These are phyloP conservation scores for Eucalyptus tenuipes DNA, from an alignment of 345 rosid genomes.

Conservation along the genomic window DNA sequence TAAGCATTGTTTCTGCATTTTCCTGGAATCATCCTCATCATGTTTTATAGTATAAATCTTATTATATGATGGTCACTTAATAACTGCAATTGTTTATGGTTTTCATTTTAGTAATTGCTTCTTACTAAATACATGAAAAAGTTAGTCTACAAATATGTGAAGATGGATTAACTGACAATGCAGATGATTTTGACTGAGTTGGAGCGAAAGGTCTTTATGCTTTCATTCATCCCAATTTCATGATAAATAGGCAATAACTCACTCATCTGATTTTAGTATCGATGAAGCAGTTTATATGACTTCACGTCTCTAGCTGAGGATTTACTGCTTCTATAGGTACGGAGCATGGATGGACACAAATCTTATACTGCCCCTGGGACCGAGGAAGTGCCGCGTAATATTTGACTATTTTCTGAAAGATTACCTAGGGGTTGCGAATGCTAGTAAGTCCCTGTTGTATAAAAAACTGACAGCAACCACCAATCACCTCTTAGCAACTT, in stretches of 20 bases:
- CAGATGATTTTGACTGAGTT: slow-evolving; percentile 35
- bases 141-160: slow-evolving; percentile 80
- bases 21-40: neutral
- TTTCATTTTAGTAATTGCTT: neutral
- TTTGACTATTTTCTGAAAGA: slow-evolving; percentile 81
- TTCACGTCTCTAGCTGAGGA: neutral
- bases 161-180: slow-evolving; percentile 25
- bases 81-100: neutral
- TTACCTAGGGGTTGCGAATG: slow-evolving; percentile 28
- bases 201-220: slow-evolving; percentile 73
- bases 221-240: slow-evolving; percentile 81
- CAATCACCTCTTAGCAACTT: neutral
- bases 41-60: neutral
- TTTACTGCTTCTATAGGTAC: slow-evolving; percentile 20
- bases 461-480: neutral
- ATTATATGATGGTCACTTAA: neutral
- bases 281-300: neutral
- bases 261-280: neutral
- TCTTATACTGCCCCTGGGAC: slow-evolving; percentile 63
- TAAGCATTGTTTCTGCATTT: neutral
- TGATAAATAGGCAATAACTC: slow-evolving; percentile 56
- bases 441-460: neutral
- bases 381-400: slow-evolving; percentile 57
- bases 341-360: slow-evolving; percentile 98
- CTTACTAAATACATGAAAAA: slow-evolving; percentile 42